These are phyloP conservation scores for Crithidia bombi DNA, from an alignment of 208 protist species.

Conservation along the genomic window DNA sequence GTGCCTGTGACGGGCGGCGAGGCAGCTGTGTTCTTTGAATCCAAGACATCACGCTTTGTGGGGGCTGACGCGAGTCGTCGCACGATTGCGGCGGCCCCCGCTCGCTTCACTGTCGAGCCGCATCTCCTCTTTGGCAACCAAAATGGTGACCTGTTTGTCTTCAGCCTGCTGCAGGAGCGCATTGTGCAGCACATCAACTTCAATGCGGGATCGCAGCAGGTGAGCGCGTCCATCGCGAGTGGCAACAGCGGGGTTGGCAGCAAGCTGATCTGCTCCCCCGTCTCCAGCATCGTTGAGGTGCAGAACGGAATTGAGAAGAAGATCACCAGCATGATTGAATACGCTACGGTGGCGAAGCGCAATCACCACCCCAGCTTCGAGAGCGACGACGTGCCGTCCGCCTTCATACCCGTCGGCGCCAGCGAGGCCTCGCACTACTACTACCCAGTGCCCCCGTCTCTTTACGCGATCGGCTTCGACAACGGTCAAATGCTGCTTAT, in stretches of 20 bases:
- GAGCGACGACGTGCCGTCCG: slow-evolving; percentile 19
- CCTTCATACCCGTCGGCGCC: slow-evolving; percentile 2
- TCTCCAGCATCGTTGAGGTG: slow-evolving; percentile 78
- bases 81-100: slow-evolving; percentile 69
- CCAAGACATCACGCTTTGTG: slow-evolving; percentile 45
- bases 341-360: slow-evolving; percentile 50
- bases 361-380: slow-evolving; percentile 21
- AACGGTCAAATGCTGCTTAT: slow-evolving; percentile 77
- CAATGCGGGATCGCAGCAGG: slow-evolving; percentile 30
- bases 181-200: slow-evolving; percentile 84
- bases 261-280: slow-evolving; percentile 65
- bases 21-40: slow-evolving; percentile 27
- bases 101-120: slow-evolving; percentile 84
- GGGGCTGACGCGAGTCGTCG: slow-evolving; percentile 75
- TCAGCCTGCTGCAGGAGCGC: slow-evolving; percentile 65
- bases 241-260: slow-evolving; percentile 28
- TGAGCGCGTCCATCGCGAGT: slow-evolving; percentile 22
- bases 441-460: slow-evolving; percentile 51
- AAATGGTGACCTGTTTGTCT: slow-evolving; percentile 79
- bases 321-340: slow-evolving; percentile 48
- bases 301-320: slow-evolving; percentile 73
- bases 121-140: slow-evolving; percentile 87
- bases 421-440: slow-evolving; percentile 31
- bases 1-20: slow-evolving; percentile 24
- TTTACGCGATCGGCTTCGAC: slow-evolving; percentile 85